Percentiles rank a stretch among this genome's conserved stretches.
Conservation (phyloP, 768 basidiomycete genomes). For the Xerocomellus amylosporus region DNA sequence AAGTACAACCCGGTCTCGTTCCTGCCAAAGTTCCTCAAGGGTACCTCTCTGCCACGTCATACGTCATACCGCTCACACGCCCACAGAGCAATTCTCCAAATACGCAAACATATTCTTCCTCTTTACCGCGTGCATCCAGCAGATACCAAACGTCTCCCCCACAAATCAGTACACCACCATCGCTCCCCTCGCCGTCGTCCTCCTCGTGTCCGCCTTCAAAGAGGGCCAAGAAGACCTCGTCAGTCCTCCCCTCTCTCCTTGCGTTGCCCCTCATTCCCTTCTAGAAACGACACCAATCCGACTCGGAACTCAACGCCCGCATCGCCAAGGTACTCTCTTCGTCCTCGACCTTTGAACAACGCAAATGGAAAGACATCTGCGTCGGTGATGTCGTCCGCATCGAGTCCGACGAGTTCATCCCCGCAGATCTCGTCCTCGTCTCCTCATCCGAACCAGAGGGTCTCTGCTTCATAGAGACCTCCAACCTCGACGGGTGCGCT, state of each 20-base stretch:
- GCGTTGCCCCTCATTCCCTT: constrained; percentile 11
- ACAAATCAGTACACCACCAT: constrained; percentile 96
- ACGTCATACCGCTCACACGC: constrained; percentile 2
- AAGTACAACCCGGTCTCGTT: constrained; percentile 91
- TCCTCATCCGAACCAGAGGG: constrained; percentile 95
- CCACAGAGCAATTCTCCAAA: constrained; percentile 93
- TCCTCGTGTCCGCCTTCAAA: constrained; percentile 93
- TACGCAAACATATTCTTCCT: constrained; percentile 99
- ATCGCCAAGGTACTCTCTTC: constrained; percentile 68
- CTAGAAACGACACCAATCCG: constrained; percentile 96
- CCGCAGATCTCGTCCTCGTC: constrained; percentile 87
- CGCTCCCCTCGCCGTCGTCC: constrained; percentile 80
- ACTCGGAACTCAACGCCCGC: constrained; percentile 86
- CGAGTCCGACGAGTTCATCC: constrained; percentile 91
- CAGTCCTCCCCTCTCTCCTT: not conserved
- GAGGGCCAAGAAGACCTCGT: constrained; percentile 92
- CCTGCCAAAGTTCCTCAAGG: constrained; percentile 87
- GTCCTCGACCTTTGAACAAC: constrained; percentile 61
- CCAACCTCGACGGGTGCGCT: constrained; percentile 90
- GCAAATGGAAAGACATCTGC: constrained; percentile 84
- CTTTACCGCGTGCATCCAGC: constrained; percentile 95
- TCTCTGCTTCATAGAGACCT: constrained; percentile 95
- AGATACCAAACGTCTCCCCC: constrained; percentile 96
- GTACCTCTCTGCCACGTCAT: constrained; percentile 43
- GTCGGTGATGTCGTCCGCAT: constrained; percentile 93